A percentile compares a stretch with the other conserved stretches of the same genome.
These are phyloP conservation scores for Athelia sp. DNA, from an alignment of 1,284 basidiomycete genomes.

Conservation along the genomic window DNA sequence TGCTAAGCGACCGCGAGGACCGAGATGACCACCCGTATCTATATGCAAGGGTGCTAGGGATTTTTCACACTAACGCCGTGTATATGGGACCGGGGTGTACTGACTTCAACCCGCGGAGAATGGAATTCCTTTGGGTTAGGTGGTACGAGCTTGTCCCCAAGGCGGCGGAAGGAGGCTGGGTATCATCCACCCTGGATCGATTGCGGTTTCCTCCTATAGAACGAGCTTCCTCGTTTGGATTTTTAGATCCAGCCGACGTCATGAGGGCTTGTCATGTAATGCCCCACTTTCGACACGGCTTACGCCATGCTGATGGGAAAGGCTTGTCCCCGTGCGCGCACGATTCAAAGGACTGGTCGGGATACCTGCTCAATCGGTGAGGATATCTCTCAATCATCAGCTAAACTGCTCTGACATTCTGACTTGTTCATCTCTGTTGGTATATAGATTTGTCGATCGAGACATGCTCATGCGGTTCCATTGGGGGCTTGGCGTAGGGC, in stretches of 20 bases:
- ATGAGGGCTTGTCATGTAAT: constrained; percentile 11
- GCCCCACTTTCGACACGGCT: neutral
- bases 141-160: constrained; percentile 8
- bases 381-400: constrained; percentile 4
- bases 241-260: constrained; percentile 10
- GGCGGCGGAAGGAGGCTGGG: constrained; percentile 6
- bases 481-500: constrained; percentile 5
- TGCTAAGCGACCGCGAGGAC: constrained; percentile 19
- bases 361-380: constrained; percentile 14
- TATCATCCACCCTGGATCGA: constrained; percentile 6
- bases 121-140: constrained; percentile 8
- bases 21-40: constrained; percentile 1
- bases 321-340: neutral
- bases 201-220: neutral
- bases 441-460: constrained; percentile 9
- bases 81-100: neutral
- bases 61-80: neutral
- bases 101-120: neutral
- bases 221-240: constrained; percentile 5
- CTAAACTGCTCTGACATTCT: constrained; percentile 2
- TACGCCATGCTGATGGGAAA: constrained; percentile 1
- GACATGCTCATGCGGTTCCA: constrained; percentile 11
- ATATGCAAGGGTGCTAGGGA: neutral
- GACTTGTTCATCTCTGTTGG: neutral
- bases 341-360: constrained; percentile 6